These are phyloP conservation scores for Leucosporidium yakuticum DNA, from an alignment of 768 basidiomycete species.

Conservation along the genomic window DNA sequence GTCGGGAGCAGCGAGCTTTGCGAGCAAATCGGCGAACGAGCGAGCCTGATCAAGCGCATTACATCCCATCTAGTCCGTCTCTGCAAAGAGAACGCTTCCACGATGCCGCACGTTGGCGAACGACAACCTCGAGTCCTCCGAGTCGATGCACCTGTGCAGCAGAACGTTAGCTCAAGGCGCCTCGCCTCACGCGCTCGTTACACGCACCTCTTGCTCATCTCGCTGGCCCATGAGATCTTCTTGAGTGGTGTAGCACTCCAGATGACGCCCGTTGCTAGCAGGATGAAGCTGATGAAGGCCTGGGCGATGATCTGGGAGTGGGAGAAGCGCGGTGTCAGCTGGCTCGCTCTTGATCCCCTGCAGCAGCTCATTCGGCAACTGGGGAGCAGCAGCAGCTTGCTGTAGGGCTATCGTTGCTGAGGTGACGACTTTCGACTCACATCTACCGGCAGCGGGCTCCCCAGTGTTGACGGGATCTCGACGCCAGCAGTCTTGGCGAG, in stretches of 20 bases:
- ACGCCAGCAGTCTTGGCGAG: background rate
- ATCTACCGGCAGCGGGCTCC: background rate
- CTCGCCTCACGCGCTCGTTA: background rate
- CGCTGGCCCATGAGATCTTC: slow-evolving; percentile 81
- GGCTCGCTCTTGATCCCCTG: background rate
- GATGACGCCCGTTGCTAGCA: slow-evolving; percentile 69
- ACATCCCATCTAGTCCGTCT: no score
- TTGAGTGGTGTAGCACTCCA: slow-evolving; percentile 62
- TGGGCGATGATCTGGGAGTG: slow-evolving; percentile 59
- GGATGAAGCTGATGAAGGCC: slow-evolving; percentile 56
- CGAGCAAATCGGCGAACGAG: no score
- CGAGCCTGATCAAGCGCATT: no score
- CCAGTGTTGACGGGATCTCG: background rate
- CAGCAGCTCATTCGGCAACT: background rate
- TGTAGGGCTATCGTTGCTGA: background rate
- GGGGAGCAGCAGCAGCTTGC: background rate
- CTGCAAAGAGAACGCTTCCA: slow-evolving; percentile 44
- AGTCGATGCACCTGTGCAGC: slow-evolving; percentile 58
- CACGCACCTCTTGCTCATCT: slow-evolving; percentile 72
- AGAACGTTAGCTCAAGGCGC: background rate
- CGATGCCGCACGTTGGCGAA: slow-evolving; percentile 62
- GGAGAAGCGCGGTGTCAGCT: background rate
- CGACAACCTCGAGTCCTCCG: slow-evolving; percentile 63
- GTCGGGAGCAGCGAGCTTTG: no score
- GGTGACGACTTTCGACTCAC: background rate